Conservation (phyloP, 2,329 filamentous ascomycete genomes). For the Ceratocystis cacaofunesta region DNA sequence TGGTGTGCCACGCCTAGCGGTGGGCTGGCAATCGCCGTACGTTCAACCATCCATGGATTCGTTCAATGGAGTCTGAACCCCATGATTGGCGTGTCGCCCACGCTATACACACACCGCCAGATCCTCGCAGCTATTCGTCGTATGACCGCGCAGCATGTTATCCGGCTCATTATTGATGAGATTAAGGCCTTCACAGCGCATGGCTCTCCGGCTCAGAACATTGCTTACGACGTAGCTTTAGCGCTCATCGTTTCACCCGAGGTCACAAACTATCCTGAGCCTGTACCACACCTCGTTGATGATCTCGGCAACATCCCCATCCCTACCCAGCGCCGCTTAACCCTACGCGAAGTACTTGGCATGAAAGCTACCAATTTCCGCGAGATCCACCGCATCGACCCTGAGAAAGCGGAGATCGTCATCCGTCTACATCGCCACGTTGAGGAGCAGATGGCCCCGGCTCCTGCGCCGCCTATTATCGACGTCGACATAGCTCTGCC, state of each 20-base stretch:
- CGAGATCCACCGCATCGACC: constrained; percentile 40
- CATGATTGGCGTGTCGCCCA: constrained; percentile 38
- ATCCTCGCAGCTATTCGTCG: constrained; percentile 36
- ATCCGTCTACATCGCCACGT: constrained; percentile 49
- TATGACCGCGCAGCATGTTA: constrained; percentile 28
- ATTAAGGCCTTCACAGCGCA: constrained; percentile 29
- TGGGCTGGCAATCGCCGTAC: constrained; percentile 43
- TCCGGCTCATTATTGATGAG: constrained; percentile 52
- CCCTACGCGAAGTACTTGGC: constrained; percentile 45
- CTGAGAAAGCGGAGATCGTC: constrained; percentile 42
- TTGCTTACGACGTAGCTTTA: constrained; percentile 54
- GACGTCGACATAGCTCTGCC: constrained; percentile 29
- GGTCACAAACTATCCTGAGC: constrained; percentile 29
- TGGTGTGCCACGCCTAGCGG: constrained; percentile 45
- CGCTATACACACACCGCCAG: constrained; percentile 59
- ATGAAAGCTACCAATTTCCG: constrained; percentile 43
- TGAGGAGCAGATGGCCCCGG: constrained; percentile 45
- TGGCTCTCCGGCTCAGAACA: constrained; percentile 40
- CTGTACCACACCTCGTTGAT: constrained; percentile 25
- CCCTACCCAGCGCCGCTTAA: constrained; percentile 34
- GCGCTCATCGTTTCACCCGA: constrained; percentile 56
- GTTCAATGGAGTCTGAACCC: constrained; percentile 52
- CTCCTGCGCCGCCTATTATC: constrained; percentile 29
- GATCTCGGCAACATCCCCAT: constrained; percentile 26
- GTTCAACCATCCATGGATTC: constrained; percentile 46